phyloP scores from a whole-genome alignment of 1,284 basidiomycete genomes.

The Sporisorium scitamineum region DNA sequence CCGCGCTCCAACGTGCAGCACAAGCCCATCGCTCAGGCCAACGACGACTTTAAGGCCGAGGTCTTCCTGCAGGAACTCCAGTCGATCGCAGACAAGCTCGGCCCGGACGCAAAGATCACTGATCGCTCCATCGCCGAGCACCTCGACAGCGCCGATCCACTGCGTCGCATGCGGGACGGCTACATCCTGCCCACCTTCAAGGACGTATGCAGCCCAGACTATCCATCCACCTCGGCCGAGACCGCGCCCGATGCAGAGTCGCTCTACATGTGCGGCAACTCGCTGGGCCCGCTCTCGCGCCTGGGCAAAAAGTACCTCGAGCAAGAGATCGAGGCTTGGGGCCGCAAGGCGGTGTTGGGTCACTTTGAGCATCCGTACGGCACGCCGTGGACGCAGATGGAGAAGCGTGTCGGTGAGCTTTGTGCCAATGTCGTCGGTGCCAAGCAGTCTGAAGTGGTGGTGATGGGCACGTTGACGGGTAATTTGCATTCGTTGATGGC shows the following conservation, averaged over 20 bases:
- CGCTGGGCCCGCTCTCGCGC: slow-evolving; percentile 85
- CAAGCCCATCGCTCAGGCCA: slow-evolving; percentile 20
- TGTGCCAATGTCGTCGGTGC: slow-evolving; percentile 89
- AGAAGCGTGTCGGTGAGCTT: slow-evolving; percentile 79
- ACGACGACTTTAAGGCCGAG: slow-evolving; percentile 36
- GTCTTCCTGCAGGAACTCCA: slow-evolving; percentile 40
- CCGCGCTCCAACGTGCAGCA: slow-evolving; percentile 17
- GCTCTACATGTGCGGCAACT: slow-evolving; percentile 96
- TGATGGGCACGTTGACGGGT: slow-evolving; percentile 91
- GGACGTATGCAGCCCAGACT: slow-evolving; percentile 45
- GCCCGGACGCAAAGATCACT: slow-evolving; percentile 29
- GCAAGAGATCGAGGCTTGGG: slow-evolving; percentile 91
- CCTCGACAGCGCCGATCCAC: slow-evolving; percentile 44
- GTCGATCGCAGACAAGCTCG: slow-evolving; percentile 43
- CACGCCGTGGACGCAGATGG: slow-evolving; percentile 85
- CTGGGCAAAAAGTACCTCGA: slow-evolving; percentile 79
- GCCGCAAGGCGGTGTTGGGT: slow-evolving; percentile 80
- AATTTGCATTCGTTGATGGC: slow-evolving; percentile 95
- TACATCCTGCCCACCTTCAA: slow-evolving; percentile 55
- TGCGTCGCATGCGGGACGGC: slow-evolving; percentile 44
- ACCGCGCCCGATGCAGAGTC: slow-evolving; percentile 59
- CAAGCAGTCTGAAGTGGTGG: slow-evolving; percentile 86
- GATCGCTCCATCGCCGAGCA: slow-evolving; percentile 47
- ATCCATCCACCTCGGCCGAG: slow-evolving; percentile 23
- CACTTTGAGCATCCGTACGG: slow-evolving; percentile 89